Percentiles rank a stretch among this genome's conserved stretches.
These are phyloP conservation scores for Ustanciosporium gigantosporum DNA, from an alignment of 1,284 basidiomycete species.

Conservation along the genomic window DNA sequence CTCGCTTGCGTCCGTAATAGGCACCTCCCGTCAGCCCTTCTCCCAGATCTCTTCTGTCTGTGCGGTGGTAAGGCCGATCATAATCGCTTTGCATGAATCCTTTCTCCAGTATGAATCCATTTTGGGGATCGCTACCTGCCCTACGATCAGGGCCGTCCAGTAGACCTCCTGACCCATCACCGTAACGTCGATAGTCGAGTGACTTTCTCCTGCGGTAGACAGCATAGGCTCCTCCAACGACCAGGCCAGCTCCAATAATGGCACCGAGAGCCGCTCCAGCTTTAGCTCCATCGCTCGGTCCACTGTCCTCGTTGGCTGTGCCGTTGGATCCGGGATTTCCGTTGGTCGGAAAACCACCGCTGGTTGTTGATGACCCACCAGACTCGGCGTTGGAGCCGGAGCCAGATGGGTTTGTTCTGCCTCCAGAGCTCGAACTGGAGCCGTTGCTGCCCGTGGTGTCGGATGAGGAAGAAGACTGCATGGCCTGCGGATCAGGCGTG, in stretches of 20 bases:
- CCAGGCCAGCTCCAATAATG: conserved; percentile 45
- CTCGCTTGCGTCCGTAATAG: conserved; percentile 12
- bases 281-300: conserved; percentile 23
- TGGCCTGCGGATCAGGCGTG: conserved; percentile 39
- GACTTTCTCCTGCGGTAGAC: conserved; percentile 30
- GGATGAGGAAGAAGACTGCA: conserved; percentile 2
- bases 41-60: conserved; percentile 2
- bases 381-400: neutral
- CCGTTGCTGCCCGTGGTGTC: conserved; percentile 1
- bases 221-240: conserved; percentile 45
- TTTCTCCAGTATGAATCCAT: conserved; percentile 41
- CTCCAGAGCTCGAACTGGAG: conserved; percentile 9
- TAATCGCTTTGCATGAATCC: conserved; percentile 13
- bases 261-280: conserved; percentile 49
- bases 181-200: conserved; percentile 34
- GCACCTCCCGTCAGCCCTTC: conserved; percentile 11
- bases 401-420: neutral
- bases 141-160: conserved; percentile 19
- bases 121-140: conserved; percentile 9
- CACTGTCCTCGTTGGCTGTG: neutral
- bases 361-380: neutral
- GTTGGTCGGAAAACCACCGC: conserved; percentile 14
- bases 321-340: conserved; percentile 1
- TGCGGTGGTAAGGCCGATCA: conserved; percentile 20
- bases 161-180: conserved; percentile 31